These are phyloP conservation scores for Penicillium sclerotigenum DNA, from an alignment of 2,329 filamentous ascomycete genomes.

Conservation along the genomic window DNA sequence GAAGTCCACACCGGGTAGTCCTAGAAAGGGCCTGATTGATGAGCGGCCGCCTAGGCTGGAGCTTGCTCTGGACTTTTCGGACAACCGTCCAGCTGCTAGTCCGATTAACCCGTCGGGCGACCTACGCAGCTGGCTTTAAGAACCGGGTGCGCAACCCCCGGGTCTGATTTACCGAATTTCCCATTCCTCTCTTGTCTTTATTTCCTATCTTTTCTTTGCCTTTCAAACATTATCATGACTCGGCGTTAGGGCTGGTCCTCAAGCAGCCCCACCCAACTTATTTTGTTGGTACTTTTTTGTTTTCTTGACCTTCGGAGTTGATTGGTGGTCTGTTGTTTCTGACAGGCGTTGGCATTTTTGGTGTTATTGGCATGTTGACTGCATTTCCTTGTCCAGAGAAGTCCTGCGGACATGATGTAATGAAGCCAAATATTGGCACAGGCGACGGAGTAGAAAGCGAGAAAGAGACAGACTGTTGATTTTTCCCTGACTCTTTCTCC, in stretches of 20 bases:
- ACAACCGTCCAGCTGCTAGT: conserved; percentile 19
- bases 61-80: conserved; percentile 37
- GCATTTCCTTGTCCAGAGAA: conserved; percentile 15
- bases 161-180: conserved; percentile 5
- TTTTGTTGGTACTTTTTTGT: conserved; percentile 10
- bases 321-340: conserved; percentile 6
- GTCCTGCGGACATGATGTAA: conserved; percentile 22
- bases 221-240: conserved; percentile 25
- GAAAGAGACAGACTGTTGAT: background rate
- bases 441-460: conserved; percentile 12
- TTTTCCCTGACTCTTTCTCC: background rate
- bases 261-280: background rate
- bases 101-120: conserved; percentile 28
- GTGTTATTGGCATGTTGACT: conserved; percentile 17
- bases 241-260: conserved; percentile 18
- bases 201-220: conserved; percentile 12
- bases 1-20: conserved; percentile 38
- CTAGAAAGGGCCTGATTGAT: conserved; percentile 46
- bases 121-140: conserved; percentile 39
- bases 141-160: background rate
- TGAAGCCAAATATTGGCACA: conserved; percentile 21
- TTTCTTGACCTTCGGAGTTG: conserved; percentile 13
- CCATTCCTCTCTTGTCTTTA: conserved; percentile 15
- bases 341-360: conserved; percentile 24
- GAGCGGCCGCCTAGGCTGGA: conserved; percentile 61